These are phyloP conservation scores for Lyophyllum decastes DNA, from an alignment of 768 basidiomycete genomes.

Conservation along the genomic window DNA sequence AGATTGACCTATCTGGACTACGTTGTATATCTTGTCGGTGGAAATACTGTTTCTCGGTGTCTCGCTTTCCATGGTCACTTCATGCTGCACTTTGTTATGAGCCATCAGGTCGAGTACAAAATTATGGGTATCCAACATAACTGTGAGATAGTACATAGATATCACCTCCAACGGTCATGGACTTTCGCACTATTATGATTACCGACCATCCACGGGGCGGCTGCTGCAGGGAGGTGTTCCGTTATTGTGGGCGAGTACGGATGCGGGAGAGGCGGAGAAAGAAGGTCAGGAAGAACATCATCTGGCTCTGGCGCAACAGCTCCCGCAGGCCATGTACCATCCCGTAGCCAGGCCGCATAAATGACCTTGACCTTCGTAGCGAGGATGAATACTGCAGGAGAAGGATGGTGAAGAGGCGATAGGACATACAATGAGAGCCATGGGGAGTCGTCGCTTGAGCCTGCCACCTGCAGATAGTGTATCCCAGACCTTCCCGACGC, in stretches of 20 bases:
- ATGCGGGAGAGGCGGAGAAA: slow-evolving; percentile 12
- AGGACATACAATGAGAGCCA: slow-evolving; percentile 60
- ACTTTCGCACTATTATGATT: slow-evolving; percentile 14
- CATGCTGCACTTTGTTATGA: not conserved
- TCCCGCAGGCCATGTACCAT: slow-evolving; percentile 75
- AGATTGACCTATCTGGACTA: not conserved
- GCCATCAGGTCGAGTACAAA: not conserved
- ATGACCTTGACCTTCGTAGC: slow-evolving; percentile 65
- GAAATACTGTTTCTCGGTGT: not conserved
- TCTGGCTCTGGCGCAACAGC: slow-evolving; percentile 64
- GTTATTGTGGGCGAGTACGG: slow-evolving; percentile 11
- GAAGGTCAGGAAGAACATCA: slow-evolving; percentile 37
- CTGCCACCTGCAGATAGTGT: slow-evolving; percentile 58
- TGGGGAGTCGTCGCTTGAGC: slow-evolving; percentile 62
- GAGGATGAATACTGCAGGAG: slow-evolving; percentile 16
- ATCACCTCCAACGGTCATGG: not conserved
- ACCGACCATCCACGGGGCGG: slow-evolving; percentile 26
- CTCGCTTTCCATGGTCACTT: not conserved
- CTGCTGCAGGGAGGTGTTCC: slow-evolving; percentile 22
- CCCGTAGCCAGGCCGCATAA: slow-evolving; percentile 74
- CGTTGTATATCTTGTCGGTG: slow-evolving; percentile 7
- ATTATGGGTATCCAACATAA: not conserved
- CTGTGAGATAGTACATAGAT: slow-evolving; percentile 2
- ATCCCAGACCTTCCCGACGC: slow-evolving; percentile 64
- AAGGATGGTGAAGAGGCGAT: slow-evolving; percentile 1